A percentile compares a stretch with the other conserved stretches of the same genome.
phyloP scores from a whole-genome alignment of 805 yeast species.

The Cyberlindnera veronae region DNA sequence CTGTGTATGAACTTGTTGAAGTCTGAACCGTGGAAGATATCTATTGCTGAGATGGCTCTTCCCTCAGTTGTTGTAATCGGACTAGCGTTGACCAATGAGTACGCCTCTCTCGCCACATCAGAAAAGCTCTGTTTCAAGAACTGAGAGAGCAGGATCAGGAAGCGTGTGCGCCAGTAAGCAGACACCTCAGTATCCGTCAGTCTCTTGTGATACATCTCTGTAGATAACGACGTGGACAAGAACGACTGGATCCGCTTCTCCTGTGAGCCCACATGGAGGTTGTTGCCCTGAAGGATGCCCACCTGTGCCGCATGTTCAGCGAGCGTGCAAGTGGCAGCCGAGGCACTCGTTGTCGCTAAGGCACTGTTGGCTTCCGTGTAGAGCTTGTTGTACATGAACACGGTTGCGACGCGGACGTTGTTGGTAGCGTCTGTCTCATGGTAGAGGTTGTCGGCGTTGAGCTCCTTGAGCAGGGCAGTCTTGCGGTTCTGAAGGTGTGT shows the following conservation, averaged over 20 bases:
- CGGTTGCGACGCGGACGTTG: conserved; percentile 16
- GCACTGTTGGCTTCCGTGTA: conserved; percentile 23
- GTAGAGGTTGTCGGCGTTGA: conserved; percentile 22
- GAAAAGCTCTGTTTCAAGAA: conserved; percentile 24
- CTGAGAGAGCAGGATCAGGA: conserved; percentile 23
- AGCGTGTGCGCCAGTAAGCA: conserved; percentile 28
- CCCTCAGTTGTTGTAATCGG: conserved; percentile 21
- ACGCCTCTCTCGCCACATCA: conserved; percentile 16
- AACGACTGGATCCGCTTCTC: conserved; percentile 26
- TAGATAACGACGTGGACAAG: conserved; percentile 20
- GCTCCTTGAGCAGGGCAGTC: conserved; percentile 6
- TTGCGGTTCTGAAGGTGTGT: conserved; percentile 2
- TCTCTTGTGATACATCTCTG: conserved; percentile 24
- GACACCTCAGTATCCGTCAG: conserved; percentile 22
- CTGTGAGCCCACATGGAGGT: conserved; percentile 15
- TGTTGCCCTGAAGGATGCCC: conserved; percentile 22
- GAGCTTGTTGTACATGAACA: conserved; percentile 18
- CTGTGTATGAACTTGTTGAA: conserved; percentile 20
- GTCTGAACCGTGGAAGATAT: conserved; percentile 18
- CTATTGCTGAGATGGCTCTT: conserved; percentile 15
- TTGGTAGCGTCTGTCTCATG: conserved; percentile 23
- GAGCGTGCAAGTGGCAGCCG: conserved; percentile 19
- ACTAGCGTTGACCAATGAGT: conserved; percentile 15
- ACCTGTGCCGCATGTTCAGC: conserved; percentile 23
- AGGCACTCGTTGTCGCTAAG: conserved; percentile 14